Evolutionary conservation across 176 grass and related monocot genomes (phyloP), one percentile per base, ranked within the genome.

Genomic region (Zea luxurians): DNA sequence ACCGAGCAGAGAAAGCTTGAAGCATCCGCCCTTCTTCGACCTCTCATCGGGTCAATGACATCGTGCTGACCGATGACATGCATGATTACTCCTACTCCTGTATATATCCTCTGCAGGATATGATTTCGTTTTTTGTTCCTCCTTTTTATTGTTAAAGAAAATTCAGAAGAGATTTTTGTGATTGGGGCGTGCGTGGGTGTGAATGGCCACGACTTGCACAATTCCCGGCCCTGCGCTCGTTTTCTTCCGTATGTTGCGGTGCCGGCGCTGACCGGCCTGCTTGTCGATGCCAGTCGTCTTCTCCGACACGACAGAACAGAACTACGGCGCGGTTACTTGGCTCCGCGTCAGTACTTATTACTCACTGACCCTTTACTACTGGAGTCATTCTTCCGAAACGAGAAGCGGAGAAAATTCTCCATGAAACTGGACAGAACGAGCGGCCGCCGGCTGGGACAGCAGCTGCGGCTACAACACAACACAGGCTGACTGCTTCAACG

Each of bases 41-140:
- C 21, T 21, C 18, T 83, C 55, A 13, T 47, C 21, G 17, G 38
- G 64, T 88, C 86, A 84, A 80, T 76, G 76, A 55, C 76, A 70
- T 80, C 40, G 10, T 63, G 86, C 45, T 79, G 75, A 83, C 55
- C 48, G 0, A 15, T 8, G 44, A 61, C 37, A 60, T 34, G 9
- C 37, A 82, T 49, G 73, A 82, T 64, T 77, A 70, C 20, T 46
- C 18, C 67, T 48, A 47, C 27, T 27, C 27, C 27, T 27, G 27
- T 27, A 27, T 27, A 20, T n/a, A 16, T 40, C 63, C 13, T 67
- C 27, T 61, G 54, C 16, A 79, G 78, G 45, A 71, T 42, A 53
- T 5, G 53, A 12, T 46, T 86, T 64, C 1, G 16, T 20, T 61
- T 47, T 13, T 15, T 3, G 3, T 0, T 13, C 0, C 0, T 17